Conservation (phyloP, 805 yeast genomes). For the Wickerhamiella lipophila region DNA sequence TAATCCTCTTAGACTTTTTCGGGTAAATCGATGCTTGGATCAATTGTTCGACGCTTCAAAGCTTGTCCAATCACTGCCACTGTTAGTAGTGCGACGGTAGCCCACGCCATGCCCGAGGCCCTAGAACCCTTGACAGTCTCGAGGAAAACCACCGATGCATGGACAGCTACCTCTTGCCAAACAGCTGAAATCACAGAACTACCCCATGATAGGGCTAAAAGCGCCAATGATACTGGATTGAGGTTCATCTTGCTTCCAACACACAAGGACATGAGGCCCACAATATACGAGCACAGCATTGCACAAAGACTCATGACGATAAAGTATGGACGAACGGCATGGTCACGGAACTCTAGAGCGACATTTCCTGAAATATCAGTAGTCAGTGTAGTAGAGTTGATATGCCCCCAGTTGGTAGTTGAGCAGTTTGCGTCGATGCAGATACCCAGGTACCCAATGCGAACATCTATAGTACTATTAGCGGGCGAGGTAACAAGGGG, state of each 20-base stretch:
- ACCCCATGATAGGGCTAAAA: constrained; percentile 7
- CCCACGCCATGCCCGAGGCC: constrained; percentile 19
- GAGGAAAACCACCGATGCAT: constrained; percentile 15
- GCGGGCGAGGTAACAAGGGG: not conserved
- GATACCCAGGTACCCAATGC: constrained; percentile 7
- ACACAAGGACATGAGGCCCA: not conserved
- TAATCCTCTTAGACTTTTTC: not conserved
- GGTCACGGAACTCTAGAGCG: constrained; percentile 13
- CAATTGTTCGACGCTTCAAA: not conserved
- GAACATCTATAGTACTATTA: not conserved
- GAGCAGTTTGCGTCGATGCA: constrained; percentile 3
- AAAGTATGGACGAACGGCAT: constrained; percentile 18
- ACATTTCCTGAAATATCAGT: constrained; percentile 8
- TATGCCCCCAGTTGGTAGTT: not conserved
- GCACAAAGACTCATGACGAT: constrained; percentile 11
- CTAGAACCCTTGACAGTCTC: constrained; percentile 15
- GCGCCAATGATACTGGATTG: not conserved
- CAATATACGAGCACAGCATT: not conserved
- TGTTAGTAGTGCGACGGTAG: constrained; percentile 12
- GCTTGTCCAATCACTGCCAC: constrained; percentile 6
- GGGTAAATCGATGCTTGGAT: not conserved
- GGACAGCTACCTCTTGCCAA: constrained; percentile 22
- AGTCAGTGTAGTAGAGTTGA: not conserved
- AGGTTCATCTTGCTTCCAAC: not conserved
- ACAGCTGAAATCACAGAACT: constrained; percentile 14